Base-by-base conservation (phyloP, 805 yeast species). In the Yarrowia porcina region DNA sequence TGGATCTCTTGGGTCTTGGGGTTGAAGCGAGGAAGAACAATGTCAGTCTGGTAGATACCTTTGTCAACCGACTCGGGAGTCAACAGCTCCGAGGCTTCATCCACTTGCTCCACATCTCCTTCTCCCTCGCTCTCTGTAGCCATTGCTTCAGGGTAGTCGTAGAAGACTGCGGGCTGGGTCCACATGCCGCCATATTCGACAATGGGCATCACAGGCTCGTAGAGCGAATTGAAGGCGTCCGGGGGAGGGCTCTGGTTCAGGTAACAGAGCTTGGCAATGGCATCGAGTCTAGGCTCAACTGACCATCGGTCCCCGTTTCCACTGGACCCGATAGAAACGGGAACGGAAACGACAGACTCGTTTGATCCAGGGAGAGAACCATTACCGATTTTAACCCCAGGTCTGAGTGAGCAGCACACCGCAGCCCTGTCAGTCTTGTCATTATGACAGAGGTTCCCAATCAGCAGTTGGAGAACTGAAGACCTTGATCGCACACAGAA, bases 171-270 rank as follows among this genome's bases (percentile, higher is more conserved):
- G 3, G 49, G 49, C 30, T 56, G 38, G 7, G 47, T 56, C 49
- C 59, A 52, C 7, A 52, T n/a, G 2, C 59, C 59, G 4, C 59
- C 59, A 36, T 52, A 52, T n/a, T 52, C 59, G 7, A 52, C 44
- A 1, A 30, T 36, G 1, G 61, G 49, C 36, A 27, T 32, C 12
- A 20, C 17, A 28, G 61, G 61, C 23, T 39, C 38, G 21, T 39
- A 56, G 11, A 20, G 21, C 4, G 49, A 21, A 17, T 13, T 17
- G 21, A 32, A 30, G 17, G 18, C 38, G 13, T 56, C 49, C 9
- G 12, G 17, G 1, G 30, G 28, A 5, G n/a, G 38, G 39, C 21
- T n/a, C 25, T 18, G 13, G 49, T 56, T 56, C n/a, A 56, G 38
- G 21, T 20, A 56, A 23, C 49, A 56, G 8, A 56, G 39, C 49